A percentile compares a stretch with the other conserved stretches of the same genome.
Evolutionary conservation across 345 rosid species (phyloP).

Genomic region (Firmiana major): DNA sequence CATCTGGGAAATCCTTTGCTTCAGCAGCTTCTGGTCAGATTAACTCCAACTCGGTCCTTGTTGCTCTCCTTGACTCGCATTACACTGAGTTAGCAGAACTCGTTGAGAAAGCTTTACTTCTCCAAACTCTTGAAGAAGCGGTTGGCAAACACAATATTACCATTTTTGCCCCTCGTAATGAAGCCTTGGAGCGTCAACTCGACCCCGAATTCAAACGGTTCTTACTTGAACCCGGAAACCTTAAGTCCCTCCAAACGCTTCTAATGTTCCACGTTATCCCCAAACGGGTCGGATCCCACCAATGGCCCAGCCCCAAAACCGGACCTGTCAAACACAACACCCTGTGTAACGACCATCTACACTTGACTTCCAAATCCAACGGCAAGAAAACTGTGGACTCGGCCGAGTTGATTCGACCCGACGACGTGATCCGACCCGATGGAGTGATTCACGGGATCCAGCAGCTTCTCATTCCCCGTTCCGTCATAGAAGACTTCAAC

Average conservation of each 20-base stretch:
- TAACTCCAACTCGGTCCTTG: conserved; percentile 85
- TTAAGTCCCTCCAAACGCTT: conserved; percentile 72
- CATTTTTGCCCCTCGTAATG: conserved; percentile 84
- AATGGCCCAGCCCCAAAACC: conserved; percentile 43
- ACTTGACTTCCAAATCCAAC: conserved; percentile 33
- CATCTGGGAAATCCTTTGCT: conserved; percentile 14
- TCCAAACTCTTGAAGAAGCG: conserved; percentile 74
- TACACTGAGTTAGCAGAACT: conserved; percentile 85
- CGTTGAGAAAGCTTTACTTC: conserved; percentile 78
- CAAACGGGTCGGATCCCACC: conserved; percentile 38
- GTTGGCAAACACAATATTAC: conserved; percentile 80
- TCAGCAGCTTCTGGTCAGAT: conserved; percentile 37
- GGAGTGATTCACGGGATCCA: conserved; percentile 70
- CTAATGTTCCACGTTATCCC: conserved; percentile 74
- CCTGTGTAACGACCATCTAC: conserved; percentile 43
- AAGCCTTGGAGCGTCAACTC: conserved; percentile 70
- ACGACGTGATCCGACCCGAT: conserved; percentile 55
- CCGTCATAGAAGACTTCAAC: conserved; percentile 64
- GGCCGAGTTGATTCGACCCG: conserved; percentile 38
- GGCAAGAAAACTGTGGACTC: conserved; percentile 36
- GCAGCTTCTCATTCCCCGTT: conserved; percentile 49
- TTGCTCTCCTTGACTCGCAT: conserved; percentile 90
- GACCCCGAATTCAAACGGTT: conserved; percentile 87
- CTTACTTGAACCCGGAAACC: conserved; percentile 84
- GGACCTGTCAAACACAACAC: conserved; percentile 36